A percentile compares a stretch with the other conserved stretches of the same genome.
phyloP scores from a whole-genome alignment of 1,284 basidiomycete genomes.

The Mycosarcoma mackinlayi region DNA sequence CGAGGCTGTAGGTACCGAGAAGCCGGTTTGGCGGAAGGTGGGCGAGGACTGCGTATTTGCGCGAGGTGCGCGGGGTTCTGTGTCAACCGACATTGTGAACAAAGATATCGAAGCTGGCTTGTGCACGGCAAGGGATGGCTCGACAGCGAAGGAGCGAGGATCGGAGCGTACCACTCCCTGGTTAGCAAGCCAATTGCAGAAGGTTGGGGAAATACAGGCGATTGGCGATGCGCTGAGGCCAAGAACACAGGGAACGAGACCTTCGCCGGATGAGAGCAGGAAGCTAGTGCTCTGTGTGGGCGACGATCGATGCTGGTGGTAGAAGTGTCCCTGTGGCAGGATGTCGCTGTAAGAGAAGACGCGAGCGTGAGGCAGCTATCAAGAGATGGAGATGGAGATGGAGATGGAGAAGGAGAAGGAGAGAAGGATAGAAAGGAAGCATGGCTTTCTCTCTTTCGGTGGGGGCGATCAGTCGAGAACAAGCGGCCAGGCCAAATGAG shows the following conservation, averaged over 20 bases:
- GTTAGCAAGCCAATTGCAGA: not conserved
- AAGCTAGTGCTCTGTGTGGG: too few species aligned
- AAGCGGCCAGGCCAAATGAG: not conserved
- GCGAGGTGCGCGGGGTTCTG: constrained; percentile 37
- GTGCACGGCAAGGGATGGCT: not conserved
- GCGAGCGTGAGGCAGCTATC: too few species aligned
- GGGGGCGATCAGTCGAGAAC: constrained; percentile 3
- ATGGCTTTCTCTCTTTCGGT: too few species aligned
- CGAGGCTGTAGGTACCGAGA: constrained; percentile 44
- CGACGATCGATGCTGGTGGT: not conserved
- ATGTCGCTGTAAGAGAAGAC: not conserved
- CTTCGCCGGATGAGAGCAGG: too few species aligned
- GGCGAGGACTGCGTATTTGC: constrained; percentile 47
- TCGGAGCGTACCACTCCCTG: not conserved
- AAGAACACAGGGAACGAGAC: not conserved
- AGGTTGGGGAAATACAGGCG: too few species aligned
- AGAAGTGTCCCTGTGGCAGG: too few species aligned
- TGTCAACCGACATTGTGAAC: constrained; percentile 46
- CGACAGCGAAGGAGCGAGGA: not conserved
- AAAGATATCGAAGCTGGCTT: not conserved
- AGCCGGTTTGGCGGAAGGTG: constrained; percentile 53
- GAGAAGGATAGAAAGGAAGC: not conserved
- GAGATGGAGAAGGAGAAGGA: not conserved
- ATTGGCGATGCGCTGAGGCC: too few species aligned
- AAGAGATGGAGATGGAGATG: too few species aligned